Base-by-base conservation (phyloP, 2,329 filamentous ascomycete species). In the Sarocladium kiliense region DNA sequence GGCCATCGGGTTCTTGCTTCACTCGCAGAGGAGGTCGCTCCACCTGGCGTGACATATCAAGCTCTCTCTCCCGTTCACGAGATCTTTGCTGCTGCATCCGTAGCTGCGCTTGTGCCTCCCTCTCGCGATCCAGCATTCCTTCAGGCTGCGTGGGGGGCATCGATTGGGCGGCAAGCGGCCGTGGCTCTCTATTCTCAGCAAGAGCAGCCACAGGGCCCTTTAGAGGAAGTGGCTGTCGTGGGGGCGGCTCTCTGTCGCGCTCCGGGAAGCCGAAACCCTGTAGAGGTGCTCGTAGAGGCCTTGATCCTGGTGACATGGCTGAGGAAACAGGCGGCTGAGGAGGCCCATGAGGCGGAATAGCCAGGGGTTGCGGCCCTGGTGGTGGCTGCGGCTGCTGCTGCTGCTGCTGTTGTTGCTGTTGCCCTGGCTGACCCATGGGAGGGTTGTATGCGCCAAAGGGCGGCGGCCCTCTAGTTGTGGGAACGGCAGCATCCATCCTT, bases 181-280 rank as follows among this genome's bases (percentile, higher is more conserved):
- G 70, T 55, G n/a, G 62, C 67, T 12, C 68, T 65, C 54, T 66
- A 68, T 30, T 70, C 71, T 50, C 64, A 63, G 53, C 67, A 60
- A 37, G 37, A 50, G 32, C 37, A 18, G 23, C 65, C 56, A 10
- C 66, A 64, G 1, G 69, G 62, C 61, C 62, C 61, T 77, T 76
- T 53, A 74, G 73, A 3, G 74, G 68, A 44, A 74, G 65, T 3
- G 74, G 71, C 14, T 73, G 66, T 36, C 71, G 64, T 53, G 66
- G 68, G 18, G 65, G 65, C 53, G 68, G 69, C 27, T 73, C 71
- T 41, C 60, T 60, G 45, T 78, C 76, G 49, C 72, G 70, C 27
- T 80, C 77, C 4, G 70, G 66, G 58, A 78, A 79, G 4, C 72
- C 68, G 57, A 78, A 78, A 16, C 66, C 63, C 25, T 68, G 69